A percentile compares a stretch with the other conserved stretches of the same genome.
phyloP scores from a whole-genome alignment of 306 rosid genomes.

The Corylus americana region DNA sequence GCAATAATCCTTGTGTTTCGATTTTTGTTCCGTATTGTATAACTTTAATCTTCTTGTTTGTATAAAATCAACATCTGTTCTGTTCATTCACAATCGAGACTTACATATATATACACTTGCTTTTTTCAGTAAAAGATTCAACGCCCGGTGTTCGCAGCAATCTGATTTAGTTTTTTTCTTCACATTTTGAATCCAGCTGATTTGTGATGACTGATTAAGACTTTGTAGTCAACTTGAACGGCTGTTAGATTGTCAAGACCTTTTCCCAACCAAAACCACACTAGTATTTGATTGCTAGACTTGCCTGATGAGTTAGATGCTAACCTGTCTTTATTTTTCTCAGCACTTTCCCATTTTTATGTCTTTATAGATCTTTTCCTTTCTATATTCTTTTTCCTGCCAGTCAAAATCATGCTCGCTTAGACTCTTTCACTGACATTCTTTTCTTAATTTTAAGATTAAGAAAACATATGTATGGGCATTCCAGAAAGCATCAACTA shows the following conservation, averaged over 20 bases:
- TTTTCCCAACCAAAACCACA: background rate
- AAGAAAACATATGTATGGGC: background rate
- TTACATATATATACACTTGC: background rate
- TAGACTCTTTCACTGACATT: background rate
- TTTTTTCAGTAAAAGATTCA: background rate
- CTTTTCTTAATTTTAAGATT: background rate
- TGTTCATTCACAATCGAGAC: background rate
- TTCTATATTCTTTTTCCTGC: background rate
- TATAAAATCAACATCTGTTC: background rate
- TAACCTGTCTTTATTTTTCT: background rate
- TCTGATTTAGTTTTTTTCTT: background rate
- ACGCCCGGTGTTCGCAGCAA: background rate
- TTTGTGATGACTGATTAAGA: background rate
- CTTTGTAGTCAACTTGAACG: background rate
- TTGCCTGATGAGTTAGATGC: background rate
- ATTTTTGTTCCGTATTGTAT: background rate
- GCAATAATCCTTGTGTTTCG: background rate
- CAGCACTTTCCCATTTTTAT: background rate
- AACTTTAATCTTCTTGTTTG: background rate
- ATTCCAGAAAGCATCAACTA: background rate
- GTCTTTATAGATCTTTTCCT: background rate
- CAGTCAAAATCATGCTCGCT: background rate
- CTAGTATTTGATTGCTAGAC: background rate
- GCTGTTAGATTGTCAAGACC: background rate
- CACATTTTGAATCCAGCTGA: background rate